Evolutionary conservation across 2,329 filamentous ascomycete genomes (phyloP), one percentile per base, ranked within the genome.

Genomic region (Alternaria solani): DNA sequence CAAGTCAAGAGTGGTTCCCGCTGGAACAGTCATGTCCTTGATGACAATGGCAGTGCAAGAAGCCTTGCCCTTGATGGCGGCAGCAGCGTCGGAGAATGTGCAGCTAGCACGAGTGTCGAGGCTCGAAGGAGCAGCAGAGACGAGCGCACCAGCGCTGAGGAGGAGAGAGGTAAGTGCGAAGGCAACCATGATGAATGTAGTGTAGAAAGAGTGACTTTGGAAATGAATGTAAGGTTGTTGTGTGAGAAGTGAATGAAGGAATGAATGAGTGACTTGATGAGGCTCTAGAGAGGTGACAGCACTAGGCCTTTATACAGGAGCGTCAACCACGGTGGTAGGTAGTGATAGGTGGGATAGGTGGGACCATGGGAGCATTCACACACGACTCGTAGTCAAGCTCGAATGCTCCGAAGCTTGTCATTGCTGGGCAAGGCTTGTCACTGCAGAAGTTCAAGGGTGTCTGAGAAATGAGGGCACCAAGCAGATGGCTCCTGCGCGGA

Each of bases 1-100:
- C 61, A 89, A 73, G 69, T 89, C 86, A 3, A 90, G 81, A 3
- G 87, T 88, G 9, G 79, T 78, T 23, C 86, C 86, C 7, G 86
- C 82, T 4, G 87, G 87, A 14, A 89, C 87, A 18, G 76, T 76
- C 46, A 89, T 81, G 64, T 81, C 80, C 59, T 80, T 81, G 20
- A 89, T 78, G 20, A 82, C 74, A 61, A 89, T 87, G 51, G 79
- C 82, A 11, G 85, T 79, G 76, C 87, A 89, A 14, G 80, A 80
- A 7, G 73, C 68, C 75, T 86, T 86, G 68, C 80, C 79, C 61
- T 80, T 79, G 61, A 78, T 82, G 44, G 83, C 84, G 4, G 79
- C 68, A 5, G 81, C 79, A 52, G 84, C 82, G 52, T 82, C 80
- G 43, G 81, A 86, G 71, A 89, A 87, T 14, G 85, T 87, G 75